Evolutionary conservation across 2,329 filamentous ascomycete species (phyloP), one percentile per base, ranked within the genome.

Genomic region (Pseudogymnoascus sp.): DNA sequence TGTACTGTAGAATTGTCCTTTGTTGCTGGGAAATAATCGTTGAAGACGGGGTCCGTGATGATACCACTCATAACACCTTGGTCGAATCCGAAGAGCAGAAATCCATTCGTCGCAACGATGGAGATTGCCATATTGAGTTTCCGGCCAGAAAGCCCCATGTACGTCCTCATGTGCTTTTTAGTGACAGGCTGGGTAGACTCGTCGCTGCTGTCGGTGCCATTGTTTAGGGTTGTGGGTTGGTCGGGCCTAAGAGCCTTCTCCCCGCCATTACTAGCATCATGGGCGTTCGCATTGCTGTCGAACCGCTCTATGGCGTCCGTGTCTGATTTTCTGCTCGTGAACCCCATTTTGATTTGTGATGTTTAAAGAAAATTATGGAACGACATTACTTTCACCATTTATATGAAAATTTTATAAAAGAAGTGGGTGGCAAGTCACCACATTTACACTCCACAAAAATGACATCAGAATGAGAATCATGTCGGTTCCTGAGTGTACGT

Each of bases 41-140:
- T 90, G 75, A 99, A 99, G 75, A 89, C 90, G 9, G 86, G 83
- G 67, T 93, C 93, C 84, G 85, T 88, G 71, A 88, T 87, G 68
- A 84, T 84, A 67, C 83, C 83, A 67, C 90, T 93, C 90, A 95
- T 95, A 67, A 95, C 90, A 71, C 90, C 90, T 75, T 95, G 90
- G 75, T 95, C 90, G 80, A 93, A 95, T 67, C 90, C 91, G 72
- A 96, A 96, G n/a, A 96, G 80, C 72, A 96, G 95, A 26, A 96
- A 91, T 61, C 91, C 91, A 72, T 95, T 78, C 64, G 90, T 93
- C 66, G 93, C 90, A 73, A 93, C 90, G 59, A 97, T 88, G n/a
- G 47, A 57, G 47, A 57, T 57, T 19, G 47, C 47, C 7, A 57
- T 11, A n/a, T 33, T 33, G 10, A 57, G 47, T 7, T 13, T 33